Evolutionary conservation across 2,329 filamentous ascomycete genomes (phyloP).

Genomic region (Pestalotiopsis sp.): DNA sequence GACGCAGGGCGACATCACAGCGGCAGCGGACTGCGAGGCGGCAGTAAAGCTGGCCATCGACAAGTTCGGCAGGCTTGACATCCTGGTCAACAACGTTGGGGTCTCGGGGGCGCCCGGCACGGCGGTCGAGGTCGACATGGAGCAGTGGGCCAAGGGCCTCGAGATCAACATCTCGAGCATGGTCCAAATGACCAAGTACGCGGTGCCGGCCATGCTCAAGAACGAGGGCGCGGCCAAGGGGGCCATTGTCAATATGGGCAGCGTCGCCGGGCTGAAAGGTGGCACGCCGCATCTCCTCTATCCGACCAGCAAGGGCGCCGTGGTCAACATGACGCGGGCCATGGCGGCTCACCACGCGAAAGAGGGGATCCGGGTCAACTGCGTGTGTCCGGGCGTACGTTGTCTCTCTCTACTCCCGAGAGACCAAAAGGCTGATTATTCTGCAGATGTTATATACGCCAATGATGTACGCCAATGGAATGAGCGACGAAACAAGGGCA

Average conservation of each 20-base stretch:
- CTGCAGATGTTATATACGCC: slow-evolving; percentile 47
- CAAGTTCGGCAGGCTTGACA: slow-evolving; percentile 59
- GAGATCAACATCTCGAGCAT: slow-evolving; percentile 67
- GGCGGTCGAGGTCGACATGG: slow-evolving; percentile 62
- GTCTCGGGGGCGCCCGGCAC: slow-evolving; percentile 60
- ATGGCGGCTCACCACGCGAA: slow-evolving; percentile 52
- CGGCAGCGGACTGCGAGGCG: slow-evolving; percentile 49
- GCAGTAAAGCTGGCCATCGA: slow-evolving; percentile 42
- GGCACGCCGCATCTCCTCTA: slow-evolving; percentile 47
- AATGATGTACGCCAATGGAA: slow-evolving; percentile 44
- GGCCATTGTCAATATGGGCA: slow-evolving; percentile 63
- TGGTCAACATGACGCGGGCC: slow-evolving; percentile 52
- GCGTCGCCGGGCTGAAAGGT: slow-evolving; percentile 56
- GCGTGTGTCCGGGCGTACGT: slow-evolving; percentile 44
- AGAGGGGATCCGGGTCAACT: slow-evolving; percentile 50
- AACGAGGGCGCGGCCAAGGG: slow-evolving; percentile 52
- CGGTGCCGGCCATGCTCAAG: slow-evolving; percentile 59
- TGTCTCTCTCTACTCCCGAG: not conserved
- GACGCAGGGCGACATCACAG: slow-evolving; percentile 56
- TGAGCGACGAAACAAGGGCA: slow-evolving; percentile 39
- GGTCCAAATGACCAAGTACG: slow-evolving; percentile 64
- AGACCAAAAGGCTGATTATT: not conserved
- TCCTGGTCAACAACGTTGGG: slow-evolving; percentile 67
- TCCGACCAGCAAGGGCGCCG: slow-evolving; percentile 48
- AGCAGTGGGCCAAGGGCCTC: slow-evolving; percentile 56